Evolutionary conservation across 2,329 filamentous ascomycete genomes (phyloP).

Genomic region (Verticillium tricorpus): DNA sequence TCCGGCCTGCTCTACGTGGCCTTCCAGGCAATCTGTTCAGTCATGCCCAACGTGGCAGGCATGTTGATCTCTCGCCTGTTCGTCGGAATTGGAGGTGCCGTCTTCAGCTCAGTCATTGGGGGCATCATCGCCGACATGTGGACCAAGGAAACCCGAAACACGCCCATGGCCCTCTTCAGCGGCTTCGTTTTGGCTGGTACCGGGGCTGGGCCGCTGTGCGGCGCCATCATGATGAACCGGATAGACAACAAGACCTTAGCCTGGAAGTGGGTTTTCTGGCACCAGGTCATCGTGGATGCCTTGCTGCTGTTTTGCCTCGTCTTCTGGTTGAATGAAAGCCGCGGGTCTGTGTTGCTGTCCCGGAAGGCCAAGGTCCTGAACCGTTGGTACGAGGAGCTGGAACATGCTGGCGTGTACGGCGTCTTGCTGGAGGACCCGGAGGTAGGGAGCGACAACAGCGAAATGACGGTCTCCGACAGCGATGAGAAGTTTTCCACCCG

Average conservation of each 20-base stretch:
- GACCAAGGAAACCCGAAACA: slow-evolving; percentile 72
- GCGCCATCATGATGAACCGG: slow-evolving; percentile 63
- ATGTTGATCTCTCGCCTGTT: slow-evolving; percentile 75
- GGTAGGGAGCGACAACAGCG: slow-evolving; percentile 2
- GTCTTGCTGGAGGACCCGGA: slow-evolving; percentile 29
- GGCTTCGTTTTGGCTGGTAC: slow-evolving; percentile 74
- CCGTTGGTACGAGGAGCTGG: slow-evolving; percentile 70
- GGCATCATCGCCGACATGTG: slow-evolving; percentile 87
- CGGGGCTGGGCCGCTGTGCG: slow-evolving; percentile 70
- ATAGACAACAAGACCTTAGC: slow-evolving; percentile 36
- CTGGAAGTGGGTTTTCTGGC: slow-evolving; percentile 89
- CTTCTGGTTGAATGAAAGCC: slow-evolving; percentile 74
- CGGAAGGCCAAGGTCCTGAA: slow-evolving; percentile 72
- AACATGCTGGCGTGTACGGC: slow-evolving; percentile 56
- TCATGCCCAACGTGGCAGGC: slow-evolving; percentile 64
- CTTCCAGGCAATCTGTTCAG: slow-evolving; percentile 68
- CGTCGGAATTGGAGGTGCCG: slow-evolving; percentile 70
- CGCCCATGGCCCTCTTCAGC: slow-evolving; percentile 87
- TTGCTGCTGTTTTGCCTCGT: slow-evolving; percentile 60
- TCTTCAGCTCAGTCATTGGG: slow-evolving; percentile 86
- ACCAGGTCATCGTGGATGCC: slow-evolving; percentile 69
- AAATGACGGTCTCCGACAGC: slow-evolving; percentile 4
- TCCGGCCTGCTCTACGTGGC: slow-evolving; percentile 68
- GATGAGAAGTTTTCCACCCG: slow-evolving; percentile 1
- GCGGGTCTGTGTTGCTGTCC: slow-evolving; percentile 74